Evolutionary conservation across 2,329 filamentous ascomycete species (phyloP), one percentile per base, ranked within the genome.

Genomic region (Botryotinia calthae): DNA sequence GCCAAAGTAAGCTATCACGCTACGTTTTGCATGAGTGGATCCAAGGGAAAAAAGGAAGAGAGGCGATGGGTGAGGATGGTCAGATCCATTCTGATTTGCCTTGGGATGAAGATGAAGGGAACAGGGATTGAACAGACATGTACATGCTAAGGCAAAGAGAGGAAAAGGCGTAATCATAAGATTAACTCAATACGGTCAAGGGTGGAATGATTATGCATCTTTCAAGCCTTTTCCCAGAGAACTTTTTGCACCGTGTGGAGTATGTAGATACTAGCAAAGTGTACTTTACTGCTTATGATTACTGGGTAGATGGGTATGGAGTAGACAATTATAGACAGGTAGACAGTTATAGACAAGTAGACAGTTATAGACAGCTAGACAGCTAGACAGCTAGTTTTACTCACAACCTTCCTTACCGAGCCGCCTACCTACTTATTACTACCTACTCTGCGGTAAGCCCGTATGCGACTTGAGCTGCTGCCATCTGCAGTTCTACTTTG

Each of bases 11-110:
- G 66, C 65, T 37, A 42, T 62, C 68, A 66, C 44, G 61, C 70
- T 72, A 67, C n/a, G 70, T 67, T 72, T 72, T 72, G 40, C 31
- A 72, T 72, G 40, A 18, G 70, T 72, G 70, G 70, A 54, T 54
- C 48, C 48, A 10, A n/a, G 61, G 25, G 25, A 40, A 40, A n/a
- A 56, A 68, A 44, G 31, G 22, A 40, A 25, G 22, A 28, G 12
- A 51, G 42, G 31, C 12, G 25, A 51, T 25, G 44, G 56, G 51
- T 5, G 56, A 56, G 37, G 51, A 37, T 9, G 16, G 31, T 37
- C 31, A n/a, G 31, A 69, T 28, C 22, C 5, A n/a, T 46, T 54
- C 16, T 46, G 40, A 64, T 64, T 48, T 28, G n/a, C 14, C n/a
- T 31, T 64, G 22, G 62, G 4, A 65, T 48, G 63, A 48, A 34